Evolutionary conservation across 257 asterid genomes (phyloP), one percentile per base, ranked within the genome.

Genomic region (Gentiana straminea): DNA sequence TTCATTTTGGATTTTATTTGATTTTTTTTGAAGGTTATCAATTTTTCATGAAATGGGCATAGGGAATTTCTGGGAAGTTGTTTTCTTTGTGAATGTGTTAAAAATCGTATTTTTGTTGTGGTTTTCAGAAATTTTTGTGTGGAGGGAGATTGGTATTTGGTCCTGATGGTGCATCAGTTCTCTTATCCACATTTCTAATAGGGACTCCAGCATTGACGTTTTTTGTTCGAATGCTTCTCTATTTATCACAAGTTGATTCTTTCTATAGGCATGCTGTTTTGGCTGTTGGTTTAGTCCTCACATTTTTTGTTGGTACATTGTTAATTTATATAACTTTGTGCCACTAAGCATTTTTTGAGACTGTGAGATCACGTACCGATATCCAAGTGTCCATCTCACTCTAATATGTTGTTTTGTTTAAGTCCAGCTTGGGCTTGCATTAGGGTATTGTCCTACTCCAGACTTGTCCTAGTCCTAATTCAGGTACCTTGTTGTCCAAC

Each of bases 91-190:
- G 24, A 15, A 15, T 33, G 4, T 38, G 41, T 54, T 41, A 57
- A 48, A n/a, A 15, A 15, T 15, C 24, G 24, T 15, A 15, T 15
- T 15, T 15, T 15, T 15, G 24, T 15, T 15, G 24, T 15, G 24
- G 24, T 37, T 63, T 64, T 47, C 87, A 89, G 97, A 89, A 70
- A 68, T 83, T 89, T 68, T 59, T 78, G 35, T 89, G 84, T 73
- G 95, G 97, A 7, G 95, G 95, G 81, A 81, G 95, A 72, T 68
- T 89, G 77, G 57, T 85, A 55, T 85, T 85, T 49, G 97, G 97
- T 63, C 97, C 95, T 0, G 95, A 85, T 64, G 95, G 71, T 13
- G 69, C 79, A 45, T 81, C 95, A 56, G 68, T 79, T 13, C 48
- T 83, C 58, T 51, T 85, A 62, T 79, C 97, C 0, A 74, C 81